phyloP scores from a whole-genome alignment of 2,329 filamentous ascomycete genomes.

The Ophiostoma australiae region DNA sequence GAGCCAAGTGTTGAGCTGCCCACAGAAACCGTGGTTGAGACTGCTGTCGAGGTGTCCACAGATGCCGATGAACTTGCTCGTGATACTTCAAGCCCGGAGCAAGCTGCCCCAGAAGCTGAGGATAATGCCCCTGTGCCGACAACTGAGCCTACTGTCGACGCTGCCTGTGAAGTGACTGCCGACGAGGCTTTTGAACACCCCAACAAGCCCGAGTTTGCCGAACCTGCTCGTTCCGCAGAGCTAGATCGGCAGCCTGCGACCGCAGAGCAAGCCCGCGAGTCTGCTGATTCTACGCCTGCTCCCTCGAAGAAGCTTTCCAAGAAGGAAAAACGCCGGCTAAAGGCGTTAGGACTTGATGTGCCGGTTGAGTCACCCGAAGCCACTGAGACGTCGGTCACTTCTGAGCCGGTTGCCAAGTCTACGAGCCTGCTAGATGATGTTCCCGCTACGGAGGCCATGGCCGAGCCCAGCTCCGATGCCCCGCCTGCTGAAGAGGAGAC shows the following conservation, averaged over 20 bases:
- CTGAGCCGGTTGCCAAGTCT: not conserved
- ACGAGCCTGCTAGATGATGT: not conserved
- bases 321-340: not conserved
- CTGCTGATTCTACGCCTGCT: not conserved
- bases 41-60: not conserved
- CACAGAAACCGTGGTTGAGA: not conserved
- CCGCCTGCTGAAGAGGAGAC: not conserved
- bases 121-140: not conserved
- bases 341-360: not conserved
- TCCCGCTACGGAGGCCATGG: not conserved
- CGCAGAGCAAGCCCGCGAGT: not conserved
- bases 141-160: not conserved
- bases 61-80: not conserved
- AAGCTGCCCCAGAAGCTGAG: not conserved
- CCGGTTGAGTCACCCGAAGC: not conserved
- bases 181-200: not conserved
- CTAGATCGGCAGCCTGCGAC: not conserved
- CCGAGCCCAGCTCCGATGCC: not conserved
- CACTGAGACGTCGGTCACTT: not conserved
- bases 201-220: not conserved
- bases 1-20: not conserved
- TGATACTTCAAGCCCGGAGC: not conserved
- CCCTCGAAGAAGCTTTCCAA: constrained; percentile 3
- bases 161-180: not conserved
- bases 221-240: not conserved